phyloP scores from a whole-genome alignment of 2,329 filamentous ascomycete genomes.

The Penicillium olsonii region DNA sequence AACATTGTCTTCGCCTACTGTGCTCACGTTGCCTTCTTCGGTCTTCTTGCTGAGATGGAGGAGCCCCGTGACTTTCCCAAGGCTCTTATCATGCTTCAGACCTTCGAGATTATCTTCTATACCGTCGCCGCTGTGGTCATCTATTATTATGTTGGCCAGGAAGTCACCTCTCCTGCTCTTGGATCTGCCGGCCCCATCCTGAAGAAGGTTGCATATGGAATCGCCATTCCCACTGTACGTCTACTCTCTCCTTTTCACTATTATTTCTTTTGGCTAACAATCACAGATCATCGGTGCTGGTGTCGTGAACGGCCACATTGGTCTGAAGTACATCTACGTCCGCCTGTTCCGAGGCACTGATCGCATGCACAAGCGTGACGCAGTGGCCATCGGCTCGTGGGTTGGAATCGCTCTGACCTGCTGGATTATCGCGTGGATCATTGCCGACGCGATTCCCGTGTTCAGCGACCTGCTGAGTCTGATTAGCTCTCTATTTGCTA shows the following conservation, averaged over 20 bases:
- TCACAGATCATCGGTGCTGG: slow-evolving; percentile 64
- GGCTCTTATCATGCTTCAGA: slow-evolving; percentile 62
- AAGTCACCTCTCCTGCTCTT: slow-evolving; percentile 66
- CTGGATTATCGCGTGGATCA: slow-evolving; percentile 65
- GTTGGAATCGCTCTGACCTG: slow-evolving; percentile 54
- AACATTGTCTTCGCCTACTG: slow-evolving; percentile 73
- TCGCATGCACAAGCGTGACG: slow-evolving; percentile 53
- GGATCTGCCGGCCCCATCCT: slow-evolving; percentile 60
- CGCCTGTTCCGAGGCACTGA: slow-evolving; percentile 62
- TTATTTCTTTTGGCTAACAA: neutral
- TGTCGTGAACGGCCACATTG: slow-evolving; percentile 68
- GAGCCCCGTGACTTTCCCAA: slow-evolving; percentile 62
- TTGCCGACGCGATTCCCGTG: slow-evolving; percentile 68
- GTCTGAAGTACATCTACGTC: slow-evolving; percentile 65
- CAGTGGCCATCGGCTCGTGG: slow-evolving; percentile 60
- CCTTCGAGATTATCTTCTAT: slow-evolving; percentile 62
- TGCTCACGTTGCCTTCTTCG: slow-evolving; percentile 69
- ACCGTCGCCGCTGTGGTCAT: slow-evolving; percentile 67
- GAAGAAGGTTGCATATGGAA: slow-evolving; percentile 66
- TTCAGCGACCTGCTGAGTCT: slow-evolving; percentile 67
- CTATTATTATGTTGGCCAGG: slow-evolving; percentile 65
- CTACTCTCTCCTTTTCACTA: neutral
- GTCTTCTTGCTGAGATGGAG: slow-evolving; percentile 65
- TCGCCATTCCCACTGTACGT: slow-evolving; percentile 63
- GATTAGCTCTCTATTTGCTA: slow-evolving; percentile 40